phyloP scores from a whole-genome alignment of 306 rosid genomes.

The Bauhinia variegata region DNA sequence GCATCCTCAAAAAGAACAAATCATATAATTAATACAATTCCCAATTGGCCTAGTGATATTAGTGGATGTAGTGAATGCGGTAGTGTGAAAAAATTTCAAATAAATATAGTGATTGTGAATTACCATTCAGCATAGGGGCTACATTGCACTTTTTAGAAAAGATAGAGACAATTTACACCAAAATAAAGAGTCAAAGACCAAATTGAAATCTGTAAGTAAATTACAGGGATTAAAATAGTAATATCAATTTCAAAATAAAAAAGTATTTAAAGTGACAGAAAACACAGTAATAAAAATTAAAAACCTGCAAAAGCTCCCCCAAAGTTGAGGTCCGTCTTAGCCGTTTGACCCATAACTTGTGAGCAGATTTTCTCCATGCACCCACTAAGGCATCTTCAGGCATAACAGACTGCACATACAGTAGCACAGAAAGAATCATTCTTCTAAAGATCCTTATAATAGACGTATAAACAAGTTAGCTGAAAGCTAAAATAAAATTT shows the following conservation, averaged over 20 bases:
- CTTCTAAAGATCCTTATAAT: constrained; percentile 14
- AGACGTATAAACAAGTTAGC: constrained; percentile 18
- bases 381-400: constrained; percentile 88
- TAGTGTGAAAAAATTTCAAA: too few species aligned
- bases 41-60: too few species aligned
- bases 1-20: neutral
- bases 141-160: too few species aligned
- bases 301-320: constrained; percentile 82
- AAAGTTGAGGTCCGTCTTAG: constrained; percentile 88
- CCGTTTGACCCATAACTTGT: constrained; percentile 90
- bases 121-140: too few species aligned
- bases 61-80: too few species aligned
- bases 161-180: too few species aligned
- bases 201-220: too few species aligned
- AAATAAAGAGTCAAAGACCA: too few species aligned
- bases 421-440: constrained; percentile 14
- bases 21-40: neutral
- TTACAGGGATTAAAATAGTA: neutral
- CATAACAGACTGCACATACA: constrained; percentile 77
- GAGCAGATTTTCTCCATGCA: constrained; percentile 98
- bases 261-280: neutral
- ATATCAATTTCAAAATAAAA: neutral
- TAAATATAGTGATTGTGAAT: too few species aligned
- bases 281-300: neutral
- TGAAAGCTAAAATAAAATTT: constrained; percentile 5